These are phyloP conservation scores for Myriosclerotinia duriaeana DNA, from an alignment of 2,329 filamentous ascomycete species.

Conservation along the genomic window DNA sequence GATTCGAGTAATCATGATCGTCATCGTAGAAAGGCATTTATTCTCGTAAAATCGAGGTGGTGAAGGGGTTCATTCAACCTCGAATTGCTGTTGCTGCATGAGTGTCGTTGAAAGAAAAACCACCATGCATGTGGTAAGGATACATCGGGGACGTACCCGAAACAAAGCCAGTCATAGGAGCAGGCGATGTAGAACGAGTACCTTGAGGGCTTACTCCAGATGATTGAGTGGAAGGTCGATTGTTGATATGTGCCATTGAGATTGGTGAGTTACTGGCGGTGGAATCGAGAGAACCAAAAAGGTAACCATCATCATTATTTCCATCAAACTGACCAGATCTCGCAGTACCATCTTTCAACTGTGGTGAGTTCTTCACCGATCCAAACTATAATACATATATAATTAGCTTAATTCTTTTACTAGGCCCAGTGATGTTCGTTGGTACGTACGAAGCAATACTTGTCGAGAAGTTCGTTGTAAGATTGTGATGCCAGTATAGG, in stretches of 20 bases:
- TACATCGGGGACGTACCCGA: conserved; percentile 48
- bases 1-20: conserved; percentile 10
- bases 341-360: conserved; percentile 51
- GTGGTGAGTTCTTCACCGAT: conserved; percentile 56
- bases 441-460: conserved; percentile 99
- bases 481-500: conserved; percentile 79
- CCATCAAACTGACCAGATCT: conserved; percentile 48
- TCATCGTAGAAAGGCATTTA: conserved; percentile 7
- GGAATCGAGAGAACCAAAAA: conserved; percentile 38
- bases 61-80: conserved; percentile 33
- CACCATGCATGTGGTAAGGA: conserved; percentile 38
- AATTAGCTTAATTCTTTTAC: conserved; percentile 45
- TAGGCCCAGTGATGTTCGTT: conserved; percentile 37
- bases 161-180: conserved; percentile 48
- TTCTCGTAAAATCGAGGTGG: neutral
- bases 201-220: conserved; percentile 41
- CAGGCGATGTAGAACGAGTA: conserved; percentile 46
- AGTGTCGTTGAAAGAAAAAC: conserved; percentile 41
- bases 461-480: conserved; percentile 96
- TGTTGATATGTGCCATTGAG: conserved; percentile 35
- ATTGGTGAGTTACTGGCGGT: conserved; percentile 41
- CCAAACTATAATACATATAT: conserved; percentile 53
- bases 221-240: conserved; percentile 30
- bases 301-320: conserved; percentile 43
- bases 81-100: conserved; percentile 42